phyloP scores from a whole-genome alignment of 352 stramenopile genomes.

The Salisapilia sapeloensis region DNA sequence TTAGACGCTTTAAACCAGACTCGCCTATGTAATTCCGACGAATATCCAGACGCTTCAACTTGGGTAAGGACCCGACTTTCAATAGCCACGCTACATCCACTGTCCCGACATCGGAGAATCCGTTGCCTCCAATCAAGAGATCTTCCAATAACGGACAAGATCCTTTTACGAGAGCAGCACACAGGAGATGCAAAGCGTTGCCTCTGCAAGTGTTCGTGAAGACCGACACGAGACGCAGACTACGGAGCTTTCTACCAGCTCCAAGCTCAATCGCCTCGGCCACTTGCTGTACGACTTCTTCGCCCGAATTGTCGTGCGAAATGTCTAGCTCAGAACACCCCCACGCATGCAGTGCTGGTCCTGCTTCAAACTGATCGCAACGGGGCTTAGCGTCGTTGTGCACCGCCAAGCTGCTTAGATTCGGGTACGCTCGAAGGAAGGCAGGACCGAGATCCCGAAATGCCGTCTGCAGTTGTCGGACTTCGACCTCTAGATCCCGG shows the following conservation, averaged over 20 bases:
- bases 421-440: conserved; percentile 33
- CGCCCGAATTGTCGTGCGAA: conserved; percentile 51
- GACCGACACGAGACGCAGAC: conserved; percentile 46
- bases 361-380: conserved; percentile 29
- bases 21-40: conserved; percentile 73
- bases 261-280: conserved; percentile 44
- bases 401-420: conserved; percentile 36
- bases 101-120: conserved; percentile 55
- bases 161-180: conserved; percentile 41
- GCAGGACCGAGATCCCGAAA: conserved; percentile 16
- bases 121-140: conserved; percentile 52
- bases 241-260: conserved; percentile 29
- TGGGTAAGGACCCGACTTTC: conserved; percentile 38
- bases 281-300: conserved; percentile 46
- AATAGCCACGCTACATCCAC: conserved; percentile 58
- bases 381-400: conserved; percentile 37
- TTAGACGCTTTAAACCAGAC: conserved; percentile 53
- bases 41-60: conserved; percentile 50
- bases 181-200: conserved; percentile 51
- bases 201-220: conserved; percentile 66
- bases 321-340: conserved; percentile 65
- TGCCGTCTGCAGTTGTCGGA: conserved; percentile 22
- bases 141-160: conserved; percentile 43
- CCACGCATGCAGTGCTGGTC: conserved; percentile 50
- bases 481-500: conserved; percentile 26